Percentiles rank a stretch among this genome's conserved stretches.
Conservation (phyloP, 148 eudicot species). For the Rhododendron henanense region DNA sequence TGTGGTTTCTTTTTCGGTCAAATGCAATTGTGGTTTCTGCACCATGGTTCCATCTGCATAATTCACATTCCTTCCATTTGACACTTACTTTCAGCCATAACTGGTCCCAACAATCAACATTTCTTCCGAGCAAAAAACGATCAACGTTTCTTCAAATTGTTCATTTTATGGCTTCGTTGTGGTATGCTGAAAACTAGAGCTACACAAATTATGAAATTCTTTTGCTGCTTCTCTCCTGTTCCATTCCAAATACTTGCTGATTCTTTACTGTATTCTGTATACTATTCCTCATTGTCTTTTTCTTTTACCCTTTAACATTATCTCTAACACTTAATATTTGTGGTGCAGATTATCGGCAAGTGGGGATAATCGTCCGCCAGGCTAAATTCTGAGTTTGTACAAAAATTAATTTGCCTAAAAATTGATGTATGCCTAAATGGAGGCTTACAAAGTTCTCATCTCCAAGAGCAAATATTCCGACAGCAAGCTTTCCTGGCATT, state of each 20-base stretch:
- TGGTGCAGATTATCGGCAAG: not conserved
- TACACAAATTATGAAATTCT: not conserved
- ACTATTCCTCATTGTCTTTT: not conserved
- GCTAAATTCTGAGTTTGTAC: not conserved
- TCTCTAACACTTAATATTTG: not conserved
- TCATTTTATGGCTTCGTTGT: not conserved
- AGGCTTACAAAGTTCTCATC: not conserved
- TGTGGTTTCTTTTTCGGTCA: not conserved
- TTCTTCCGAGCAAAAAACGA: not conserved
- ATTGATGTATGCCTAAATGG: not conserved
- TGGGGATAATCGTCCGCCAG: not conserved
- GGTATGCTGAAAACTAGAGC: not conserved
- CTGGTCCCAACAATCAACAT: not conserved
- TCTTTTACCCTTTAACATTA: not conserved
- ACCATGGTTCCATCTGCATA: not conserved
- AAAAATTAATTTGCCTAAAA: not conserved
- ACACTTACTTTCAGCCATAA: not conserved
- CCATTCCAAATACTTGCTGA: not conserved
- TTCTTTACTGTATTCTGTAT: not conserved
- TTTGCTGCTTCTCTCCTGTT: not conserved
- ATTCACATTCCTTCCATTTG: not conserved
- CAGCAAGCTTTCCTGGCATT: not conserved
- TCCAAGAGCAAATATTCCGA: not conserved
- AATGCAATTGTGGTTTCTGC: not conserved
- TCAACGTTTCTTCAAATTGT: not conserved